A percentile compares a stretch with the other conserved stretches of the same genome.
Conservation (phyloP, 2,329 filamentous ascomycete genomes). For the Cladophialophora bantiana region DNA sequence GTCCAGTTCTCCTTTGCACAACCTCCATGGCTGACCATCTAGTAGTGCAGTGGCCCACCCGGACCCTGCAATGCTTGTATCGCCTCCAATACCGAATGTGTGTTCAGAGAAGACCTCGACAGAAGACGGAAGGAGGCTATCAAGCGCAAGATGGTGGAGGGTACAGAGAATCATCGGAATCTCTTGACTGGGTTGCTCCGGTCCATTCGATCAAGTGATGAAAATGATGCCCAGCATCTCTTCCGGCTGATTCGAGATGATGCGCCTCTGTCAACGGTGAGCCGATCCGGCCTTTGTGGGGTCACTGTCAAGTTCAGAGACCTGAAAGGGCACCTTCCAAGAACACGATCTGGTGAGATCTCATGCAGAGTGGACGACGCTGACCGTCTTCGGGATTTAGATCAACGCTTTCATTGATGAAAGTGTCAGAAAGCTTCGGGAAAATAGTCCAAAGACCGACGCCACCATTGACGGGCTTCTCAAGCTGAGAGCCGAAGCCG, state of each 20-base stretch:
- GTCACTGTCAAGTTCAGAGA: neutral
- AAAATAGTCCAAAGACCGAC: constrained; percentile 6
- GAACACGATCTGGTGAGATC: neutral
- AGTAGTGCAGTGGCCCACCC: constrained; percentile 13
- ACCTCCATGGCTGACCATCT: neutral
- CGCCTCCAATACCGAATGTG: neutral
- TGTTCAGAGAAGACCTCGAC: constrained; percentile 13
- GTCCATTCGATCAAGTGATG: constrained; percentile 18
- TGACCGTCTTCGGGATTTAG: neutral
- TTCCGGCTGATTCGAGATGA: constrained; percentile 13
- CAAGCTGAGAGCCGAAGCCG: constrained; percentile 10
- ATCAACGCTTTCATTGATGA: constrained; percentile 12
- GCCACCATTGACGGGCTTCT: constrained; percentile 14
- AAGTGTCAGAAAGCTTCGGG: constrained; percentile 13
- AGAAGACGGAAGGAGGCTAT: constrained; percentile 15
- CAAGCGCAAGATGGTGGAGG: constrained; percentile 17
- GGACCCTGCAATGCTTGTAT: constrained; percentile 17
- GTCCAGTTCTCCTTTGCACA: neutral
- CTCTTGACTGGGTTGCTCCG: constrained; percentile 8
- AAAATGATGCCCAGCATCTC: constrained; percentile 9
- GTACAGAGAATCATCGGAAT: constrained; percentile 12
- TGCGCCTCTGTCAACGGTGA: constrained; percentile 1
- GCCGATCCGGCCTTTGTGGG: neutral
- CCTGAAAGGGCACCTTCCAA: neutral
- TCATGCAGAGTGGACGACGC: neutral